Evolutionary conservation across 768 basidiomycete species (phyloP), one percentile per base, ranked within the genome.

Genomic region (Pisolithus tinctorius): DNA sequence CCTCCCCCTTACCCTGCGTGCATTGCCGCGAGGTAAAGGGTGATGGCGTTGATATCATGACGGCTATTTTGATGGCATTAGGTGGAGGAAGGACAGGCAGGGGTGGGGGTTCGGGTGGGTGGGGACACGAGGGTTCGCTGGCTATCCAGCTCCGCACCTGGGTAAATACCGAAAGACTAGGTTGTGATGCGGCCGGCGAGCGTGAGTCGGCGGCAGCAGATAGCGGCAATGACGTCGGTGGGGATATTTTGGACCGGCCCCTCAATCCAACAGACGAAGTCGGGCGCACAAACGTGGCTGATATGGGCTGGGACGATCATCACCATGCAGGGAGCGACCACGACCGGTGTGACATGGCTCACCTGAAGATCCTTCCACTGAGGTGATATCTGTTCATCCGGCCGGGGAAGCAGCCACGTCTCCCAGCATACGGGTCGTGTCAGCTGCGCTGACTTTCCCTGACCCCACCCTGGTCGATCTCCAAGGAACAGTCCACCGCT

Each of bases 31-130:
- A 47, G 20, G 47, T 45, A 6, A 49, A 37, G 1, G 47, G 60
- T 7, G 61, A 60, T 6, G 79, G 79, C 77, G 80, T 79, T 11
- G 63, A 65, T 38, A 81, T 70, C 64, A 80, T 61, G 34, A 79
- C 68, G 0, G 70, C 71, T 17, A 80, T 62, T 45, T 75, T 69
- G n/a, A 70, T 34, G 9, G 63, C 56, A 20, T 65, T 59, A 6
- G 64, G 62, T 2, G 51, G 48, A 1, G 55, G 52, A 6, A 53
- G 51, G 25, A 47, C 48, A 8, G 48, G 47, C 27, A 14, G 43
- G 7, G 55, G 57, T 5, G 56, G 50, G 4, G 58, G 56, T 38
- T 30, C 55, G 11, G 59, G 45, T 10, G 53, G 29, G n/a, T 30
- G 37, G 5, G 52, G 51, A 10, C 13, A 17, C 14, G 27, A n/a